phyloP scores from a whole-genome alignment of 257 asterid genomes.

The Plectranthus barbatus region DNA sequence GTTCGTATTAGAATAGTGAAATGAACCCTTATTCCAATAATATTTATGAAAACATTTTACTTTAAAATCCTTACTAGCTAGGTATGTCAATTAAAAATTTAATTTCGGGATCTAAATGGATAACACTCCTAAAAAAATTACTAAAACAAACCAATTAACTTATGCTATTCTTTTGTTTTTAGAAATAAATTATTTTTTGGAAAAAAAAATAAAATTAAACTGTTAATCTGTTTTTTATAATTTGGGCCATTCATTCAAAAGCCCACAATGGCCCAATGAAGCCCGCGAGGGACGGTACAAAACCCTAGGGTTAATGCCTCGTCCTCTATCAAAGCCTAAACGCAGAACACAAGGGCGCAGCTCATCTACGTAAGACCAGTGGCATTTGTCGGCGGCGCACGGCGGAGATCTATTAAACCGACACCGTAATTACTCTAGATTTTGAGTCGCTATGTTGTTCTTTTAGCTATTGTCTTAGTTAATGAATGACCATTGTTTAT shows the following conservation, averaged over 20 bases:
- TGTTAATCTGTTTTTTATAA: background rate
- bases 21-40: too few species aligned
- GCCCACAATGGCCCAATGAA: too few species aligned
- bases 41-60: too few species aligned
- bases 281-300: background rate
- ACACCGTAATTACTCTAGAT: slow-evolving; percentile 20
- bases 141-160: too few species aligned
- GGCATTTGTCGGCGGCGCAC: slow-evolving; percentile 16
- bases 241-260: background rate
- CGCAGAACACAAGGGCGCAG: slow-evolving; percentile 7
- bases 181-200: too few species aligned
- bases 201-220: background rate
- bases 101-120: too few species aligned
- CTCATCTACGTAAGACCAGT: slow-evolving; percentile 12
- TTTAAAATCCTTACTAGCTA: too few species aligned
- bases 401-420: slow-evolving; percentile 20
- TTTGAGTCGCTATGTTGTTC: background rate
- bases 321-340: background rate
- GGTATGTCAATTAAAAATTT: too few species aligned
- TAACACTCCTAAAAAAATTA: too few species aligned
- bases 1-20: too few species aligned
- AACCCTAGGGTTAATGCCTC: slow-evolving; percentile 24
- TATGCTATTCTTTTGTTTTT: too few species aligned
- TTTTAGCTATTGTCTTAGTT: background rate
- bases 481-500: background rate